Evolutionary conservation across 2,329 filamentous ascomycete species (phyloP).

Genomic region (Botrytis pseudocinerea): DNA sequence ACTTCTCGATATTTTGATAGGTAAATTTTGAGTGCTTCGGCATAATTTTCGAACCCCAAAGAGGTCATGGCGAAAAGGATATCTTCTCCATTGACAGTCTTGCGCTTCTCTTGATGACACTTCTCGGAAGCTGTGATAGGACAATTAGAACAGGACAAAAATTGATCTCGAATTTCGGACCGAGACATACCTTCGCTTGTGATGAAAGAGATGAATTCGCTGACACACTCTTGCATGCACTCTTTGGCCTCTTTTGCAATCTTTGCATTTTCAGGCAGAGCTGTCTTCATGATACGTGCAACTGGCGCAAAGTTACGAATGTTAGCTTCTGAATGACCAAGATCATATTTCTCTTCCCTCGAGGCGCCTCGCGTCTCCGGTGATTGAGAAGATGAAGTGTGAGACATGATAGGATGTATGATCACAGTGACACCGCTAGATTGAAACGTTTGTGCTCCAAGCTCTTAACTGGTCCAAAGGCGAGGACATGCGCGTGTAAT

Average conservation of each 20-base stretch:
- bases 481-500: slow-evolving; percentile 42
- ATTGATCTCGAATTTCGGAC: slow-evolving; percentile 21
- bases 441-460: slow-evolving; percentile 38
- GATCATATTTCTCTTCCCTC: slow-evolving; percentile 42
- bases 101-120: slow-evolving; percentile 98
- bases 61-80: slow-evolving; percentile 99
- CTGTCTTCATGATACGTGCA: slow-evolving; percentile 98
- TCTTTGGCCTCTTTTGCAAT: slow-evolving; percentile 99
- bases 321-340: slow-evolving; percentile 70
- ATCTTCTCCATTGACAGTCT: slow-evolving; percentile 98
- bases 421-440: slow-evolving; percentile 37
- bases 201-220: slow-evolving; percentile 99
- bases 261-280: slow-evolving; percentile 95
- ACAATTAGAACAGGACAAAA: slow-evolving; percentile 30
- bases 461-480: slow-evolving; percentile 39
- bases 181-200: slow-evolving; percentile 85
- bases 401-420: slow-evolving; percentile 54
- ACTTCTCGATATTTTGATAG: slow-evolving; percentile 97
- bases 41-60: slow-evolving; percentile 97
- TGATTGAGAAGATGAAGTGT: slow-evolving; percentile 54
- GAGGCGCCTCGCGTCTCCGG: slow-evolving; percentile 50
- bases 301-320: slow-evolving; percentile 94
- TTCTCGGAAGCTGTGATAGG: slow-evolving; percentile 82
- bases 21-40: slow-evolving; percentile 97
- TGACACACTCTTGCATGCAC: slow-evolving; percentile 99